These are phyloP conservation scores for Crithidia brevicula DNA, from an alignment of 208 protist species.

Conservation along the genomic window DNA sequence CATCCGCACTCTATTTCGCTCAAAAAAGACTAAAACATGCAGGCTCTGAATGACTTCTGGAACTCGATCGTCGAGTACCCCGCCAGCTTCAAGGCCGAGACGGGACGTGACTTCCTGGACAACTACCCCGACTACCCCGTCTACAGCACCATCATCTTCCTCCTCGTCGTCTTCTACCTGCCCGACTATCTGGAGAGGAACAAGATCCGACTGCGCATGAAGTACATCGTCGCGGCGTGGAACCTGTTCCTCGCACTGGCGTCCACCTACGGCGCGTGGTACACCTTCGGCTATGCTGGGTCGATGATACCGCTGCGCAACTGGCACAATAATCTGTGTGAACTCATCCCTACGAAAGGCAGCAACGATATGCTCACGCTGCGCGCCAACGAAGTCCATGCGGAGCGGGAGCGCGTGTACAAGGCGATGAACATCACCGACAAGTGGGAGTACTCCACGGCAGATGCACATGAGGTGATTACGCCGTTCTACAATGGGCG, in stretches of 20 bases:
- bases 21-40: too few relatives aligned
- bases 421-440: constrained; percentile 52
- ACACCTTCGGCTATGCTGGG: constrained; percentile 39
- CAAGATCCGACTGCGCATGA: constrained; percentile 33
- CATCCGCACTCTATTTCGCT: too few relatives aligned
- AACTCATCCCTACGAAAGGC: constrained; percentile 10
- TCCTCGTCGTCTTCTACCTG: constrained; percentile 33
- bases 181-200: constrained; percentile 24
- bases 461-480: background rate
- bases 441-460: constrained; percentile 16
- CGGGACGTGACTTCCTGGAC: constrained; percentile 19
- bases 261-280: constrained; percentile 64
- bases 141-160: constrained; percentile 29
- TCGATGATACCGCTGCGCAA: constrained; percentile 14
- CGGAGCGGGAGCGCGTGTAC: constrained; percentile 19
- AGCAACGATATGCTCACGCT: constrained; percentile 14
- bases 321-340: constrained; percentile 19
- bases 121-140: constrained; percentile 36
- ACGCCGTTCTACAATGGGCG: constrained; percentile 25
- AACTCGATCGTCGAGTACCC: constrained; percentile 12
- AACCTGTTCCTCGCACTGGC: constrained; percentile 82
- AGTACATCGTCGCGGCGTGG: constrained; percentile 65
- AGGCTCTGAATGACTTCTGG: background rate
- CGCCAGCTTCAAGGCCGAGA: constrained; percentile 30
- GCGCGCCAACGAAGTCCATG: constrained; percentile 12